Evolutionary conservation across 2,329 filamentous ascomycete species (phyloP).

Genomic region (Diaporthe amygdali): DNA sequence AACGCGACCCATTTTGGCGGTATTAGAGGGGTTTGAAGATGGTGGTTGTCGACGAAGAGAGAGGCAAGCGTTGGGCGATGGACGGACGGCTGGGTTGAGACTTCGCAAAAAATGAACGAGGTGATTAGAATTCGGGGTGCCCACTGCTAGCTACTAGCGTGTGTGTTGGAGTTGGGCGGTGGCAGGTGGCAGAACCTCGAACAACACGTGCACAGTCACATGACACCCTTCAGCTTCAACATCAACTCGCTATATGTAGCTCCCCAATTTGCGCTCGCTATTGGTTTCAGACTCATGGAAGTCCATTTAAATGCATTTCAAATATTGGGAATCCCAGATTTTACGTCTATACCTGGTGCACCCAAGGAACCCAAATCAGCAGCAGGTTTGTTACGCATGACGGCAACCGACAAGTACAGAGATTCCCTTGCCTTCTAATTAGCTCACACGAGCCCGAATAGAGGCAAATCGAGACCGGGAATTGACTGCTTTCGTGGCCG

Average conservation of each 20-base stretch:
- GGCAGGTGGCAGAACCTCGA: neutral
- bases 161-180: neutral
- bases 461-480: neutral
- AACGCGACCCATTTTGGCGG: conserved; percentile 73
- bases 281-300: too few relatives aligned
- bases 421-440: too few relatives aligned
- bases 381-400: neutral
- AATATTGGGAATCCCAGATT: too few relatives aligned
- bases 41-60: conserved; percentile 26
- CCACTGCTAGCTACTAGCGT: neutral
- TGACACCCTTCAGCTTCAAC: neutral
- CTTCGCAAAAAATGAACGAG: neutral
- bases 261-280: too few relatives aligned
- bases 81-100: neutral
- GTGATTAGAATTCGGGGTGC: neutral
- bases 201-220: neutral
- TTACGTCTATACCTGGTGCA: too few relatives aligned
- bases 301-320: too few relatives aligned
- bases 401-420: neutral
- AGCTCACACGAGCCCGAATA: rapidly evolving
- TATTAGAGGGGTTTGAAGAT: conserved; percentile 40
- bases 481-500: neutral
- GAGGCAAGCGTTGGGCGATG: neutral
- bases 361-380: neutral
- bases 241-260: too few relatives aligned